phyloP scores from a whole-genome alignment of 164 flowering plant genomes.

The Brasenia schreberi region DNA sequence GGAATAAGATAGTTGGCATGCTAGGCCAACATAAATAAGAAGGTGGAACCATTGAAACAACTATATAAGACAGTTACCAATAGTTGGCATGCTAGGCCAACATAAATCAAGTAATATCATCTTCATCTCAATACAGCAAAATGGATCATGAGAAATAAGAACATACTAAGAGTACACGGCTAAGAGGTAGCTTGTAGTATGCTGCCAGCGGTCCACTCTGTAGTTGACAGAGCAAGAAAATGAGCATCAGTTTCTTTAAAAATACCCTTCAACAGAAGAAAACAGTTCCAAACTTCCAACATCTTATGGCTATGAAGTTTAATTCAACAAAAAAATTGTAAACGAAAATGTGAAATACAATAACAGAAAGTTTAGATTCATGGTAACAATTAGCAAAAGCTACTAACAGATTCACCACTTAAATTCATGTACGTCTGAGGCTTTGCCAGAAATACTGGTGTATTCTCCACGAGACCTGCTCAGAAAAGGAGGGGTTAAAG shows the following conservation, averaged over 20 bases:
- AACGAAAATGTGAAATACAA: background rate
- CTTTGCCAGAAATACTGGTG: conserved; percentile 81
- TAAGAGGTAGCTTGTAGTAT: conserved; percentile 87
- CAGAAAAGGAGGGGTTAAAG: background rate
- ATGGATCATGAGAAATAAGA: background rate
- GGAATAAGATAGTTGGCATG: no score
- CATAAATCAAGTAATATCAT: no score
- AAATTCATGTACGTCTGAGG: conserved; percentile 96
- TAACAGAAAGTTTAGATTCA: background rate
- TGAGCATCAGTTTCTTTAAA: background rate
- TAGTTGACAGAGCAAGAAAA: conserved; percentile 3
- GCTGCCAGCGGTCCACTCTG: conserved; percentile 93
- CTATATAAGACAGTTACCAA: no score
- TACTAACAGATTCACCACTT: conserved; percentile 87
- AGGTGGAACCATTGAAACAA: no score
- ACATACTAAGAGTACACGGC: conserved; percentile 78
- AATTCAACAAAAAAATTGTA: background rate
- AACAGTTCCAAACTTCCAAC: background rate
- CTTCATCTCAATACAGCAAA: background rate
- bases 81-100: no score
- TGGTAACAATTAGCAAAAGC: background rate
- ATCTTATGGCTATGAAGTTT: background rate
- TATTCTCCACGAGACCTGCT: conserved; percentile 55
- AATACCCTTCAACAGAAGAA: background rate
- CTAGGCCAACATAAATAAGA: no score